These are phyloP conservation scores for Ogataea philodendri DNA, from an alignment of 805 yeast genomes.

Conservation along the genomic window DNA sequence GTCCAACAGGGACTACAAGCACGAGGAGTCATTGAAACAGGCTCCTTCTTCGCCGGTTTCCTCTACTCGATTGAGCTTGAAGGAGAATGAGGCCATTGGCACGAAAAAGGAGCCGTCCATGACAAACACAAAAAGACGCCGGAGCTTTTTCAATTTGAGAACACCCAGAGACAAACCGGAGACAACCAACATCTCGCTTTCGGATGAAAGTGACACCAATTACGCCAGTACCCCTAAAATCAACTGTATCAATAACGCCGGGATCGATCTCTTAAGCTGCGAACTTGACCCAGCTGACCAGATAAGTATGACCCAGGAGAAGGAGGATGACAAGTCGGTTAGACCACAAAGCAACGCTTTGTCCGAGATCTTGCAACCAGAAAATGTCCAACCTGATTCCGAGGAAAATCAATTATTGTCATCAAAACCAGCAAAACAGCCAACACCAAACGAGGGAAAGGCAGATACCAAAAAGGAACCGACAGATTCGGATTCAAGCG, in stretches of 20 bases:
- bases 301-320: constrained; percentile 9
- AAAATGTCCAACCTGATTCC: neutral
- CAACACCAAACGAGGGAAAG: constrained; percentile 1
- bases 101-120: constrained; percentile 7
- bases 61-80: constrained; percentile 5
- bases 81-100: constrained; percentile 16
- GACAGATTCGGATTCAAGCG: constrained; percentile 20
- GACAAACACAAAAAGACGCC: constrained; percentile 10
- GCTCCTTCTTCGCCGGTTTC: constrained; percentile 7
- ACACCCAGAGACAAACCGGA: constrained; percentile 14
- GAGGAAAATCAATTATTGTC: neutral
- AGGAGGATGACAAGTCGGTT: too few relatives aligned
- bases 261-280: constrained; percentile 7
- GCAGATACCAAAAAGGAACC: constrained; percentile 5
- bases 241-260: constrained; percentile 12
- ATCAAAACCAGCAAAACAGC: constrained; percentile 1
- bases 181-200: neutral
- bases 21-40: constrained; percentile 5
- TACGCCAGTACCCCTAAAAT: constrained; percentile 12
- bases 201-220: constrained; percentile 1
- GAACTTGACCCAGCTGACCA: constrained; percentile 12
- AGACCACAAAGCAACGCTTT: too few relatives aligned
- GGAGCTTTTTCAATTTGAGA: constrained; percentile 20
- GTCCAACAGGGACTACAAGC: constrained; percentile 18
- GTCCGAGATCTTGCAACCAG: neutral